Evolutionary conservation across 75 land plant genomes (phyloP).

Genomic region (Pseudotsuga menziesii): DNA sequence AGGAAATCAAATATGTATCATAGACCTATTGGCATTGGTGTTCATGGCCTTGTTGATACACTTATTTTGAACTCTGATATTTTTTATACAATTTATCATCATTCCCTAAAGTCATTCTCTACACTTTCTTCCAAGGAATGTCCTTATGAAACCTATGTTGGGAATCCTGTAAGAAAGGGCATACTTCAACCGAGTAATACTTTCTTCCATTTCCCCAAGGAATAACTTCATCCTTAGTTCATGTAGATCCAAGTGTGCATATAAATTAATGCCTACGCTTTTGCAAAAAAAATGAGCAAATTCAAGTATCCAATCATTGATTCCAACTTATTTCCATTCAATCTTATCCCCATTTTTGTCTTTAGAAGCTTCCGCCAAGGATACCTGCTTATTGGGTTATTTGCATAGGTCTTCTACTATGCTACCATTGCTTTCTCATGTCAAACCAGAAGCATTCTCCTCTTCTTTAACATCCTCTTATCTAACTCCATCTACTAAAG

Average conservation of each 20-base stretch:
- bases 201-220: constrained; percentile 75
- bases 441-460: constrained; percentile 27
- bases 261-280: constrained; percentile 76
- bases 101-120: too few species aligned
- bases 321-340: constrained; percentile 71
- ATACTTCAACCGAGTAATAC: too few species aligned
- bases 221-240: constrained; percentile 84
- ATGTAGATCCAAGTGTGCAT: constrained; percentile 77
- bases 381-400: constrained; percentile 19
- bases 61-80: too few species aligned
- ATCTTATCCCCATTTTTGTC: constrained; percentile 22
- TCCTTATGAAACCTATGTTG: too few species aligned
- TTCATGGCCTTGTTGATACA: too few species aligned
- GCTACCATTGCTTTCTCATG: constrained; percentile 23
- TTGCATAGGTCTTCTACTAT: constrained; percentile 5
- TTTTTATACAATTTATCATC: too few species aligned
- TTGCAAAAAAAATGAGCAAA: constrained; percentile 78
- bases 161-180: too few species aligned
- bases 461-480: constrained; percentile 31
- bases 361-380: constrained; percentile 19
- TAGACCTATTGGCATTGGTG: too few species aligned
- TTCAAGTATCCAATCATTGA: constrained; percentile 84
- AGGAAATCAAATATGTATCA: too few species aligned
- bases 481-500: constrained; percentile 10
- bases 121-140: too few species aligned